A percentile compares a stretch with the other conserved stretches of the same genome.
phyloP scores from a whole-genome alignment of 345 rosid species.

The Noccaea caerulescens region DNA sequence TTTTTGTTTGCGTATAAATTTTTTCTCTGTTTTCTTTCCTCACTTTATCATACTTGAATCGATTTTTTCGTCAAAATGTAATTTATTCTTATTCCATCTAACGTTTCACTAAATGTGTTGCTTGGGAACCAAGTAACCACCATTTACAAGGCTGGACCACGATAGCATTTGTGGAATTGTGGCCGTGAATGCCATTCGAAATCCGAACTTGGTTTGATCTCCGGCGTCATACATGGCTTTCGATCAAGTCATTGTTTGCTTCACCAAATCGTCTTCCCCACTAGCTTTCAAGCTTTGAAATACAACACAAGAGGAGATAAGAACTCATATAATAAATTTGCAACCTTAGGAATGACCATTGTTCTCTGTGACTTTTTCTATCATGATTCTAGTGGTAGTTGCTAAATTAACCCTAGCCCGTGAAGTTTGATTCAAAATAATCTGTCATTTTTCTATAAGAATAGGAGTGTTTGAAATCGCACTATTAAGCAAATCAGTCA shows the following conservation, averaged over 20 bases:
- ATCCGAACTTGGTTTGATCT: background rate
- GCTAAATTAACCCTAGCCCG: background rate
- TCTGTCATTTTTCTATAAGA: too few relatives aligned
- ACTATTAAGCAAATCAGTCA: background rate
- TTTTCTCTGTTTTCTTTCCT: too few relatives aligned
- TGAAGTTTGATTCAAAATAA: background rate
- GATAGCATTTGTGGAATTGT: background rate
- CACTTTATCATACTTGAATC: too few relatives aligned
- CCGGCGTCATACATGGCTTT: background rate
- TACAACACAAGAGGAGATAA: background rate
- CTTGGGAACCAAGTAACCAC: constrained; percentile 19
- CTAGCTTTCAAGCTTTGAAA: background rate
- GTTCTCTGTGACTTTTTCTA: background rate
- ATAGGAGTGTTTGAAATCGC: background rate
- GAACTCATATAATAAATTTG: background rate
- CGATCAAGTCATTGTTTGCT: background rate
- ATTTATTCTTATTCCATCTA: too few relatives aligned
- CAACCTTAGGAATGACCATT: background rate
- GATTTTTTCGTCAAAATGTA: too few relatives aligned
- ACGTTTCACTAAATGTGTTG: background rate
- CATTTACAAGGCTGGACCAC: background rate
- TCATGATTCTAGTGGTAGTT: background rate
- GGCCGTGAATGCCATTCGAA: background rate
- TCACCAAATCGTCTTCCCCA: background rate
- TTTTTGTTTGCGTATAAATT: too few relatives aligned